phyloP scores from a whole-genome alignment of 202 grass and related monocot genomes.

The Hordeum pubiflorum region DNA sequence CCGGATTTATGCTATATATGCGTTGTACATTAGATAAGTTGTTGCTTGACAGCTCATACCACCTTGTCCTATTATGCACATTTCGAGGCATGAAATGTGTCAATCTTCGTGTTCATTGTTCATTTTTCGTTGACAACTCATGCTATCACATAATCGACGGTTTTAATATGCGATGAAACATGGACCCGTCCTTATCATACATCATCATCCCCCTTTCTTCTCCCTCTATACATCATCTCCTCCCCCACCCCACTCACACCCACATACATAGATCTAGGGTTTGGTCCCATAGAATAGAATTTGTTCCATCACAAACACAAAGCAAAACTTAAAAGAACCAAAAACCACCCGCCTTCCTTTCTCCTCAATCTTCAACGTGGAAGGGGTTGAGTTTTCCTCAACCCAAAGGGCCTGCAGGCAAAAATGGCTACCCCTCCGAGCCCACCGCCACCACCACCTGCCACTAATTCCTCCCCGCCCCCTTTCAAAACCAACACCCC shows the following conservation, averaged over 20 bases:
- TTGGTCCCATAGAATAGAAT: not conserved
- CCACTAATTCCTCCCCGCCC: constrained; percentile 10
- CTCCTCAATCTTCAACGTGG: not conserved
- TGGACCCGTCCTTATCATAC: not conserved
- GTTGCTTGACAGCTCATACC: too few species aligned
- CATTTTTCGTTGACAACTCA: not conserved
- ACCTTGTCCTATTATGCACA: too few species aligned
- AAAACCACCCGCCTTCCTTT: not conserved
- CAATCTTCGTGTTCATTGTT: too few species aligned
- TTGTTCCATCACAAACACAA: not conserved
- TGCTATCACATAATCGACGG: too few species aligned
- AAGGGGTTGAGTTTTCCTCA: not conserved
- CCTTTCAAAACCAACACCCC: constrained; percentile 27
- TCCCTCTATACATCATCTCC: not conserved
- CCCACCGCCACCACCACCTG: constrained; percentile 1
- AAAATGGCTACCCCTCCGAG: constrained; percentile 19
- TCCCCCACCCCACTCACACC: too few species aligned
- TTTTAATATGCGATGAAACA: not conserved
- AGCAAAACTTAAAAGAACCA: not conserved
- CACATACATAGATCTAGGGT: not conserved
- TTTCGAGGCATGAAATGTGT: too few species aligned
- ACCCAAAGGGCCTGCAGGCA: constrained; percentile 16
- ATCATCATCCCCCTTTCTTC: not conserved
- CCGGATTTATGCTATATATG: too few species aligned
- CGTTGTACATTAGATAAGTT: too few species aligned